phyloP scores from a whole-genome alignment of 2,329 filamentous ascomycete species.

The Pseudocercospora fijiensis region DNA sequence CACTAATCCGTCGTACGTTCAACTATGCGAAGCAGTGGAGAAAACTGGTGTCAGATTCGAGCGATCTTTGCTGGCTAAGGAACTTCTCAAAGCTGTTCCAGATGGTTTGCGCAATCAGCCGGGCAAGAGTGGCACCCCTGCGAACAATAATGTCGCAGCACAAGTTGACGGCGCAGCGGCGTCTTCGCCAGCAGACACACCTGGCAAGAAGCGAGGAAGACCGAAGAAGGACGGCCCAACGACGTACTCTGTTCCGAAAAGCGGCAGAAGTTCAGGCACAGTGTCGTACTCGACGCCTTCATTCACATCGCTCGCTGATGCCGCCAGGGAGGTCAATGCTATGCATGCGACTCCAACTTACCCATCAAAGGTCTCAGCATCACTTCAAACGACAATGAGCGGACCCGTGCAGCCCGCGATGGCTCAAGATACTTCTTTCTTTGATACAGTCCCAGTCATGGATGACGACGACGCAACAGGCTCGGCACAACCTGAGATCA shows the following conservation, averaged over 20 bases:
- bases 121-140: conserved; percentile 27
- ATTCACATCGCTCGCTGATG: conserved; percentile 30
- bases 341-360: conserved; percentile 20
- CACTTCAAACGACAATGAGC: conserved; percentile 17
- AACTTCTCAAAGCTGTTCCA: conserved; percentile 49
- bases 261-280: conserved; percentile 17
- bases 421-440: conserved; percentile 10
- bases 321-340: conserved; percentile 28
- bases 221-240: conserved; percentile 23
- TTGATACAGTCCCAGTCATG: conserved; percentile 10
- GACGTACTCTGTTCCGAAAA: conserved; percentile 19
- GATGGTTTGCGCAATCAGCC: conserved; percentile 35
- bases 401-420: conserved; percentile 7
- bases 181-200: conserved; percentile 9
- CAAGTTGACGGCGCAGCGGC: conserved; percentile 15
- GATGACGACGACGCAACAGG: conserved; percentile 13
- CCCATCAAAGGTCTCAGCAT: conserved; percentile 5
- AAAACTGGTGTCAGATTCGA: conserved; percentile 51
- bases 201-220: conserved; percentile 25
- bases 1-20: conserved; percentile 55
- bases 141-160: conserved; percentile 16
- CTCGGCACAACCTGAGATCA: conserved; percentile 22
- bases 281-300: conserved; percentile 32
- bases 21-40: conserved; percentile 57
- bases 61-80: conserved; percentile 54